Evolutionary conservation across 2,329 filamentous ascomycete genomes (phyloP).

Genomic region (Phoma herbarum): DNA sequence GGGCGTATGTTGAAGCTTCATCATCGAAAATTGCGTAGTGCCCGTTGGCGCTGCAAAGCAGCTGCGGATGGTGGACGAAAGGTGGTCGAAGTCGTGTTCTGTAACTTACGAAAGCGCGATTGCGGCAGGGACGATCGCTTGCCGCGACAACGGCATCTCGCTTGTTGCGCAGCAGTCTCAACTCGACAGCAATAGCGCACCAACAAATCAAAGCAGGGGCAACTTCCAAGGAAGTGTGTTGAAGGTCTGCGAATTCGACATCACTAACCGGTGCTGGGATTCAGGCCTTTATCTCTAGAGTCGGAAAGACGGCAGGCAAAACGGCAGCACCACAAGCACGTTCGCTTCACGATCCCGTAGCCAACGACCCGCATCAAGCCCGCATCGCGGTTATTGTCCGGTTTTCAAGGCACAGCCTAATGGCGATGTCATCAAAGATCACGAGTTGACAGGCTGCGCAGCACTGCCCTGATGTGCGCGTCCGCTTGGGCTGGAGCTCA

Average conservation of each 20-base stretch:
- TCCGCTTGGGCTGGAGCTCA: constrained; percentile 1
- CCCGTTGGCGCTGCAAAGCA: constrained; percentile 1
- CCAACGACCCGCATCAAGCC: constrained; percentile 7
- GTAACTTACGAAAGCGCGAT: not conserved
- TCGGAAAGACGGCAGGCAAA: constrained; percentile 18
- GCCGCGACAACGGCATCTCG: constrained; percentile 5
- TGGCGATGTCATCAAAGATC: constrained; percentile 13
- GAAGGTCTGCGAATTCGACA: constrained; percentile 8
- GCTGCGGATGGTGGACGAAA: constrained; percentile 11
- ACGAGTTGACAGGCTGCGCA: not conserved
- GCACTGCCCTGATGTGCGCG: constrained; percentile 10
- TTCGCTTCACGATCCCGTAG: constrained; percentile 20
- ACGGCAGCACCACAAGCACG: constrained; percentile 13
- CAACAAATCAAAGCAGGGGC: constrained; percentile 3
- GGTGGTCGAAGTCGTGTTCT: constrained; percentile 3
- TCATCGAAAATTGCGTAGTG: constrained; percentile 1
- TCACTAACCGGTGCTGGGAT: constrained; percentile 15
- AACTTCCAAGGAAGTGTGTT: constrained; percentile 1
- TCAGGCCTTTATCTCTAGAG: constrained; percentile 16
- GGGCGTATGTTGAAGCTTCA: constrained; percentile 7
- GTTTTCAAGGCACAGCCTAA: constrained; percentile 9
- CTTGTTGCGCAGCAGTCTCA: constrained; percentile 10
- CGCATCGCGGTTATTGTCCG: constrained; percentile 8
- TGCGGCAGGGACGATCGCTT: constrained; percentile 7
- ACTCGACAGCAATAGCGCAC: constrained; percentile 5